Evolutionary conservation across 2,329 filamentous ascomycete genomes (phyloP).

Genomic region (Ophiostoma quercus): DNA sequence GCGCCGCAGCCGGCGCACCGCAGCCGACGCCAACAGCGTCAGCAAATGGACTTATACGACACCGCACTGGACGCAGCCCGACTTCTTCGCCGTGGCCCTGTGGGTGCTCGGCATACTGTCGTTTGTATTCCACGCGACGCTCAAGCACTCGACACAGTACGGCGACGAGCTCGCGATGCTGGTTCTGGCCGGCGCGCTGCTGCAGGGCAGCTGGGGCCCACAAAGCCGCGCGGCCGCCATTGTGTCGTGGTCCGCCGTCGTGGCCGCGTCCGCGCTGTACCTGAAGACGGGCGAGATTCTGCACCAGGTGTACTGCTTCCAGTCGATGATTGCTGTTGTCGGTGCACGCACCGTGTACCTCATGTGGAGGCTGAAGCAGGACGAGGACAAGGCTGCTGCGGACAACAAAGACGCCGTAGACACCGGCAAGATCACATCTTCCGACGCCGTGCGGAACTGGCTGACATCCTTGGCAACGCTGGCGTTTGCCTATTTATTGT

Average conservation of each 20-base stretch:
- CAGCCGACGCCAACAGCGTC: neutral
- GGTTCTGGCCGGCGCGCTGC: conserved; percentile 46
- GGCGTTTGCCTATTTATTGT: conserved; percentile 45
- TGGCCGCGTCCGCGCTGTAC: conserved; percentile 41
- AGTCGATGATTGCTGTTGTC: conserved; percentile 34
- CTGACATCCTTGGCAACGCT: conserved; percentile 15
- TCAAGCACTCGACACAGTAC: conserved; percentile 41
- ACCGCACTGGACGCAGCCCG: conserved; percentile 29
- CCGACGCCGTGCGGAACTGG: conserved; percentile 7
- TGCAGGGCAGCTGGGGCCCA: conserved; percentile 44
- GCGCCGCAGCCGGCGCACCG: neutral
- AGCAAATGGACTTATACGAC: neutral
- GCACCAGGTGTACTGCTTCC: conserved; percentile 41
- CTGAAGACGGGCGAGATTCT: conserved; percentile 40
- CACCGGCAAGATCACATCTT: neutral
- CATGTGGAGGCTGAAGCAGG: conserved; percentile 25
- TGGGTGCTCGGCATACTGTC: conserved; percentile 41
- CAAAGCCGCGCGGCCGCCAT: conserved; percentile 39
- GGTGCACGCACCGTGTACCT: conserved; percentile 36
- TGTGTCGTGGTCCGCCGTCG: conserved; percentile 38
- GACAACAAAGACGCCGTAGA: neutral
- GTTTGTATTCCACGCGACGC: conserved; percentile 42
- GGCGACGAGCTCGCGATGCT: conserved; percentile 58
- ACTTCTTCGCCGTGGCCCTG: conserved; percentile 41
- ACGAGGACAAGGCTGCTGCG: conserved; percentile 25